A percentile compares a stretch with the other conserved stretches of the same genome.
These are phyloP conservation scores for Daedaleopsis sinensis DNA, from an alignment of 768 basidiomycete species.

Conservation along the genomic window DNA sequence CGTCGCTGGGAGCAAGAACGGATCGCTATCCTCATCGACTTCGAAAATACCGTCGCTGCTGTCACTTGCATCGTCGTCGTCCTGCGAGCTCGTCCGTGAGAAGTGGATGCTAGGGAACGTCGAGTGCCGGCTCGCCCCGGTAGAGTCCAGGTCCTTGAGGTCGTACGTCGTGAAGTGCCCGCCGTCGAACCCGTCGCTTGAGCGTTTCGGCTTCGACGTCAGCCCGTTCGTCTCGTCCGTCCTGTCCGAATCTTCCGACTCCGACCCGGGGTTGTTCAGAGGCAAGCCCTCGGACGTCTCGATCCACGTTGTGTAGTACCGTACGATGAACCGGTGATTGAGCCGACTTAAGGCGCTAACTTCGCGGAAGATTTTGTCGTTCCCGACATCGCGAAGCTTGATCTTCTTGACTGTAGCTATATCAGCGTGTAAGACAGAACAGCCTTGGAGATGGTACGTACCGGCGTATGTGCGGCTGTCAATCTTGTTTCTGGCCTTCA, in stretches of 20 bases:
- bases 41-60: slow-evolving; percentile 41
- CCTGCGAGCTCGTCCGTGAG: slow-evolving; percentile 48
- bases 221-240: slow-evolving; percentile 47
- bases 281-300: slow-evolving; percentile 60
- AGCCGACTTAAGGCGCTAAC: slow-evolving; percentile 87
- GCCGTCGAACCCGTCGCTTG: slow-evolving; percentile 20
- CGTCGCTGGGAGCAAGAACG: slow-evolving; percentile 22
- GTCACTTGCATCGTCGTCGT: slow-evolving; percentile 46
- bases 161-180: slow-evolving; percentile 65
- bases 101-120: slow-evolving; percentile 87
- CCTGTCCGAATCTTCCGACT: slow-evolving; percentile 32
- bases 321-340: slow-evolving; percentile 88
- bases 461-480: slow-evolving; percentile 86
- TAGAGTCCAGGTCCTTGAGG: slow-evolving; percentile 59
- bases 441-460: slow-evolving; percentile 31
- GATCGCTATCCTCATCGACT: slow-evolving; percentile 13
- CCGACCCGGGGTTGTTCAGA: slow-evolving; percentile 43
- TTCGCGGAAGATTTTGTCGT: slow-evolving; percentile 90
- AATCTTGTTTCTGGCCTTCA: slow-evolving; percentile 89
- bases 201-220: slow-evolving; percentile 55
- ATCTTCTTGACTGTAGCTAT: slow-evolving; percentile 79
- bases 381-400: slow-evolving; percentile 73
- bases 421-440: background rate
- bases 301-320: slow-evolving; percentile 93
- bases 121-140: slow-evolving; percentile 40